A percentile compares a stretch with the other conserved stretches of the same genome.
Conservation (phyloP, 2,329 filamentous ascomycete species). For the Capronia americana region DNA sequence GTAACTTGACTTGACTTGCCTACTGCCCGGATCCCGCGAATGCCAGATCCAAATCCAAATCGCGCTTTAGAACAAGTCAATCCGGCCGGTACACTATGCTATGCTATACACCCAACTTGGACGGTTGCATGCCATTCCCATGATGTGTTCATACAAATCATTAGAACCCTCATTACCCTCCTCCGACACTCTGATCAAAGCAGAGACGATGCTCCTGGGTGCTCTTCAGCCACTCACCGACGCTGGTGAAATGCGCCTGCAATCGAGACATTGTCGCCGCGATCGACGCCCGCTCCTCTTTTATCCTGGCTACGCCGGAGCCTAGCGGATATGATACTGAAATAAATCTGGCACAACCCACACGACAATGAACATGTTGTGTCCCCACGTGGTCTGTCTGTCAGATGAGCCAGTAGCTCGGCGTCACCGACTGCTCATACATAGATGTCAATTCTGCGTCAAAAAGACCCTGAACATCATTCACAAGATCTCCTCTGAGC, state of each 20-base stretch:
- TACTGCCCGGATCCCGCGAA: background rate
- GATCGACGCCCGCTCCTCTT: background rate
- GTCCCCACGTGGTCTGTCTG: no score
- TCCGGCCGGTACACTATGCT: background rate
- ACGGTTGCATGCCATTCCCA: background rate
- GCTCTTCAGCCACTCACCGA: background rate
- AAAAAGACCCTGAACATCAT: background rate
- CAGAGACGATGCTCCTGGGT: background rate
- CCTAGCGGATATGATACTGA: background rate
- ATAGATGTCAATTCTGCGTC: background rate
- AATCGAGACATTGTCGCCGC: background rate
- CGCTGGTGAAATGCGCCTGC: background rate
- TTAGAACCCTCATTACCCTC: background rate
- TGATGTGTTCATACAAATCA: conserved; percentile 2
- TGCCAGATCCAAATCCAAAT: background rate
- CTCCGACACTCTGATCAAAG: background rate
- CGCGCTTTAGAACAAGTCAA: background rate
- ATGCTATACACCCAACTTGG: background rate
- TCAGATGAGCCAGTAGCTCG: background rate
- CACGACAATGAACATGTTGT: background rate
- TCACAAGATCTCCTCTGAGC: background rate
- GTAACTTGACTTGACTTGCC: background rate
- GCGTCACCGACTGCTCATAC: background rate
- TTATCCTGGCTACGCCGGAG: background rate
- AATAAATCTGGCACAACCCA: background rate